phyloP scores from a whole-genome alignment of 352 stramenopile genomes.

The Globisporangium megalacanthum region DNA sequence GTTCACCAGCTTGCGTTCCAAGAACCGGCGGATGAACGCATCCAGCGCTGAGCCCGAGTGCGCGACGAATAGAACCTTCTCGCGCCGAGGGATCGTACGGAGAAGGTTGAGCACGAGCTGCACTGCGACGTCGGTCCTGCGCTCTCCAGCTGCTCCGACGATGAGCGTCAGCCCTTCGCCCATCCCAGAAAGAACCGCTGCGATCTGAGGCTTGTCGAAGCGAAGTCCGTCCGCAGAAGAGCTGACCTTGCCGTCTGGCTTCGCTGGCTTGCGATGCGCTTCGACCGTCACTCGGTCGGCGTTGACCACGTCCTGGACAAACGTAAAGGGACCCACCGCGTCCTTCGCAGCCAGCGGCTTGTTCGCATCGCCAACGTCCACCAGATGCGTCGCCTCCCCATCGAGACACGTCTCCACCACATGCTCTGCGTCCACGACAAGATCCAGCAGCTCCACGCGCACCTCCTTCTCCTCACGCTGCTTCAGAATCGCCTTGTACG shows the following conservation, averaged over 20 bases:
- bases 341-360: slow-evolving; percentile 26
- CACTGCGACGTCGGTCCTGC: slow-evolving; percentile 95
- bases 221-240: slow-evolving; percentile 28
- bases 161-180: slow-evolving; percentile 93
- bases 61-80: slow-evolving; percentile 94
- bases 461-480: slow-evolving; percentile 26
- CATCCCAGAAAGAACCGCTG: slow-evolving; percentile 90
- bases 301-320: slow-evolving; percentile 29
- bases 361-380: slow-evolving; percentile 29
- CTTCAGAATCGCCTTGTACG: slow-evolving; percentile 61
- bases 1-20: slow-evolving; percentile 70
- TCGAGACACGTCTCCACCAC: slow-evolving; percentile 29
- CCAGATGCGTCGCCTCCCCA: slow-evolving; percentile 14
- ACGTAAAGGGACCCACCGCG: slow-evolving; percentile 43
- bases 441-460: slow-evolving; percentile 29
- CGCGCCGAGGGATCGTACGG: slow-evolving; percentile 55
- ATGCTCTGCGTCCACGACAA: slow-evolving; percentile 45
- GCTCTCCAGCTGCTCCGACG: slow-evolving; percentile 90
- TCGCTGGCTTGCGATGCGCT: slow-evolving; percentile 18
- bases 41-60: slow-evolving; percentile 95
- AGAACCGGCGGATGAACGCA: slow-evolving; percentile 94
- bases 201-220: slow-evolving; percentile 91
- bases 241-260: neutral
- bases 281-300: slow-evolving; percentile 27
- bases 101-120: slow-evolving; percentile 94